Evolutionary conservation across 2,329 filamentous ascomycete species (phyloP).

Genomic region (Alternaria sp.): DNA sequence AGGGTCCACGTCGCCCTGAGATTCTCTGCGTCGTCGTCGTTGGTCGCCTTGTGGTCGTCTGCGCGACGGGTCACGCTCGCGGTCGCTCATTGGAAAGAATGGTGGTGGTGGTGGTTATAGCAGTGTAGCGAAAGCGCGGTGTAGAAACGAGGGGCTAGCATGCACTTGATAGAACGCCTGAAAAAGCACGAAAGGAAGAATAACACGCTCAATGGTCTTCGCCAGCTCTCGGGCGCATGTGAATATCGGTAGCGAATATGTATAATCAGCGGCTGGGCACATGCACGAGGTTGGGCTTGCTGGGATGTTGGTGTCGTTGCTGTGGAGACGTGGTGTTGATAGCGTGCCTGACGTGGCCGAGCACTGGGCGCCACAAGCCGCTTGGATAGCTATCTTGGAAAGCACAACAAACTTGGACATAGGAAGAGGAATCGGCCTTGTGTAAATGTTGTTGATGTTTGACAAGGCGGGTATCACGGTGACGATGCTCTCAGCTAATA

Average conservation of each 20-base stretch:
- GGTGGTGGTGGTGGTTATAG: constrained; percentile 6
- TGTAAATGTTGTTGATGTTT: neutral
- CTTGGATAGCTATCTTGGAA: constrained; percentile 22
- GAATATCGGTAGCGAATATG: constrained; percentile 33
- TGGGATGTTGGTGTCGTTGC: constrained; percentile 34
- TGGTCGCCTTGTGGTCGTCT: constrained; percentile 38
- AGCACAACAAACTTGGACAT: constrained; percentile 8
- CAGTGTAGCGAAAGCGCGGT: constrained; percentile 13
- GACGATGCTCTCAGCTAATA: constrained; percentile 1
- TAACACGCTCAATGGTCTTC: constrained; percentile 2
- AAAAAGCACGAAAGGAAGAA: constrained; percentile 12
- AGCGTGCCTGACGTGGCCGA: constrained; percentile 38
- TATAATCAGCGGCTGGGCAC: constrained; percentile 29
- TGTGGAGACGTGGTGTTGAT: constrained; percentile 37
- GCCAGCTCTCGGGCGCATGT: constrained; percentile 4
- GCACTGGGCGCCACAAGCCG: constrained; percentile 21
- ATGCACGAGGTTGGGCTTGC: constrained; percentile 26
- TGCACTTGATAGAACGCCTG: constrained; percentile 8
- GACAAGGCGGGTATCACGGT: constrained; percentile 5
- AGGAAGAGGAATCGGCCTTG: constrained; percentile 4
- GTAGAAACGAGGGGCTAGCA: constrained; percentile 26
- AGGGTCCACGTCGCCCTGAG: constrained; percentile 34
- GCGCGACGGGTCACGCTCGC: constrained; percentile 31
- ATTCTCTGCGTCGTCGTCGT: constrained; percentile 40
- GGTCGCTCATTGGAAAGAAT: constrained; percentile 29